Conservation (phyloP, 441 rosid species). For the Mallotus repandus region DNA sequence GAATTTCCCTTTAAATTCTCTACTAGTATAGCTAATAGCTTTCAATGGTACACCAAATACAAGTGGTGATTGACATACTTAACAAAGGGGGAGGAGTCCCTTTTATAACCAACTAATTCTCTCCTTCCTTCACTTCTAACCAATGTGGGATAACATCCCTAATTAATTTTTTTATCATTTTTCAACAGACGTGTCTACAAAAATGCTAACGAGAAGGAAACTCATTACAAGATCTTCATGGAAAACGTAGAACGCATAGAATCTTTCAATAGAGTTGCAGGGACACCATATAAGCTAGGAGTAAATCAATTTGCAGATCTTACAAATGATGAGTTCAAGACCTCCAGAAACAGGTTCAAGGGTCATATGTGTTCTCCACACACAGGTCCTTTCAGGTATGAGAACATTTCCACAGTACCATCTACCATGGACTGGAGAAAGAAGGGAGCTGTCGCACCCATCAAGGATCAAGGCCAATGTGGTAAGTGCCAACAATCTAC, state of each 20-base stretch:
- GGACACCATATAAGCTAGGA: neutral
- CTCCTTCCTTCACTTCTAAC: too few species aligned
- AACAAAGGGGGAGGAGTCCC: too few species aligned
- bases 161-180: too few species aligned
- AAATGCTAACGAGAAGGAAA: slow-evolving; percentile 1
- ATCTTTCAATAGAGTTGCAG: neutral
- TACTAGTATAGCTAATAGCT: too few species aligned
- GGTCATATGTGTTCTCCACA: slow-evolving; percentile 11
- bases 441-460: slow-evolving; percentile 55
- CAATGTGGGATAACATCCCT: too few species aligned
- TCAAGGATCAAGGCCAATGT: slow-evolving; percentile 72
- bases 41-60: too few species aligned
- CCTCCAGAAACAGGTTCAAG: slow-evolving; percentile 15
- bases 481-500: slow-evolving; percentile 32
- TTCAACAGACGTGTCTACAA: neutral
- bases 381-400: slow-evolving; percentile 40
- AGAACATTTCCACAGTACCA: slow-evolving; percentile 35
- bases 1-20: too few species aligned
- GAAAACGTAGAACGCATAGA: slow-evolving; percentile 1
- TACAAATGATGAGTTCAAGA: slow-evolving; percentile 11
- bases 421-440: slow-evolving; percentile 63
- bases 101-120: too few species aligned
- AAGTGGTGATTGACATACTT: too few species aligned
- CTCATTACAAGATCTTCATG: neutral
- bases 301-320: slow-evolving; percentile 15